These are phyloP conservation scores for Nepenthes alata DNA, from an alignment of 179 eudicot genomes.

Conservation along the genomic window DNA sequence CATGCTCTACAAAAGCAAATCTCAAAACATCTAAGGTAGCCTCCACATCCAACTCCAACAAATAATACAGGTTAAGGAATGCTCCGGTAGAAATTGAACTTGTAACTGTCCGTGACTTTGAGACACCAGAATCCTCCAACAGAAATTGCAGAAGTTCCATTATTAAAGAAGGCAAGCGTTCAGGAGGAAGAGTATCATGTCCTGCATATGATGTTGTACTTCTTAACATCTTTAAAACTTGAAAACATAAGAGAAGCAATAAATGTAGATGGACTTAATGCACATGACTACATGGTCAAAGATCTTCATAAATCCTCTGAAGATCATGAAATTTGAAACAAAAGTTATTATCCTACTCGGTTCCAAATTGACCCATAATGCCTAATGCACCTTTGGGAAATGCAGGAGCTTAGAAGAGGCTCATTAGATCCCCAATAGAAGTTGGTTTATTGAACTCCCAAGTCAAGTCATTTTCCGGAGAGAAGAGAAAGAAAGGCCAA, in stretches of 20 bases:
- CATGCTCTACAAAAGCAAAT: slow-evolving; percentile 48
- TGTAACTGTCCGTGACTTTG: slow-evolving; percentile 28
- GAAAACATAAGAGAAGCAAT: neutral
- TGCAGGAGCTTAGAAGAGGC: too few species aligned
- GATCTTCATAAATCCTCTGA: too few species aligned
- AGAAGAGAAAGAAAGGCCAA: too few species aligned
- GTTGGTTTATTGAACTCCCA: too few species aligned
- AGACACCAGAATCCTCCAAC: slow-evolving; percentile 54
- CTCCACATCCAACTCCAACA: slow-evolving; percentile 70
- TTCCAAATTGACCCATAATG: too few species aligned
- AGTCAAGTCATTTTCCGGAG: too few species aligned
- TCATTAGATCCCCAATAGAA: too few species aligned
- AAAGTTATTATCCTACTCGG: too few species aligned
- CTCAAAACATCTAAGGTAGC: slow-evolving; percentile 76
- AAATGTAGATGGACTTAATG: too few species aligned
- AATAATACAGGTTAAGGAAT: slow-evolving; percentile 50
- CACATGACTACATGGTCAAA: too few species aligned
- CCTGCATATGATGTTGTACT: slow-evolving; percentile 33
- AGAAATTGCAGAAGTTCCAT: slow-evolving; percentile 70
- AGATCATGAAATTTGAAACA: too few species aligned
- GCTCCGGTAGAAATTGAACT: slow-evolving; percentile 31
- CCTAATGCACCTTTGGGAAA: too few species aligned
- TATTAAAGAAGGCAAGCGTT: slow-evolving; percentile 61
- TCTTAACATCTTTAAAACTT: neutral
- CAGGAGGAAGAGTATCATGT: slow-evolving; percentile 53